Percentiles rank a stretch among this genome's conserved stretches.
Evolutionary conservation across 1,284 basidiomycete species (phyloP).

Genomic region (Chiua sp.): DNA sequence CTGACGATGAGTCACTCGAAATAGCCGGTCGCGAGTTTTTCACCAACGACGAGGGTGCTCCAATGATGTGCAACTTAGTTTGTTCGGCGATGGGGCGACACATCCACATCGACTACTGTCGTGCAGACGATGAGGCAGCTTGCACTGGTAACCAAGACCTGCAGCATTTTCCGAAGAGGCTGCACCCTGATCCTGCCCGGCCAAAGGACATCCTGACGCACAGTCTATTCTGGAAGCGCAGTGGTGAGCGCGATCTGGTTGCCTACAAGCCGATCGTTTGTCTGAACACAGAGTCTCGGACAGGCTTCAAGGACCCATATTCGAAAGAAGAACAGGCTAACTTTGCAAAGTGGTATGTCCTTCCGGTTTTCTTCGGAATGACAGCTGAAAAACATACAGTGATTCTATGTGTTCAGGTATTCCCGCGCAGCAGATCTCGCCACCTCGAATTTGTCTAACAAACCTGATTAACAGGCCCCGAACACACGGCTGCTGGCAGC

Average conservation of each 20-base stretch:
- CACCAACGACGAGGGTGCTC: constrained; percentile 61
- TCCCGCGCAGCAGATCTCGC: background rate
- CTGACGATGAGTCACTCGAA: constrained; percentile 51
- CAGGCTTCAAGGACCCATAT: constrained; percentile 56
- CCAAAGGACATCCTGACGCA: constrained; percentile 63
- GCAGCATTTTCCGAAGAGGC: constrained; percentile 49
- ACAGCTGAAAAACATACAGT: constrained; percentile 33
- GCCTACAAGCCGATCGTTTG: background rate
- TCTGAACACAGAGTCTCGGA: background rate
- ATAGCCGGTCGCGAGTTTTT: constrained; percentile 60
- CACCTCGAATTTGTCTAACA: background rate
- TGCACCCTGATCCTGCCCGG: constrained; percentile 50
- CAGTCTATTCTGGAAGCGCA: constrained; percentile 59
- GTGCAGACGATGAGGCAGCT: constrained; percentile 38
- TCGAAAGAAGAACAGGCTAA: constrained; percentile 56
- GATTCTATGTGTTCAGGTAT: constrained; percentile 54
- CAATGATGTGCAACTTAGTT: constrained; percentile 65
- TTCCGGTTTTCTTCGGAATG: background rate
- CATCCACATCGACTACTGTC: constrained; percentile 62
- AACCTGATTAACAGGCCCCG: constrained; percentile 39
- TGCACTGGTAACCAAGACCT: constrained; percentile 49
- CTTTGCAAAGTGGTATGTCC: constrained; percentile 57
- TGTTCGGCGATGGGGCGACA: constrained; percentile 61
- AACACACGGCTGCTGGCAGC: constrained; percentile 49
- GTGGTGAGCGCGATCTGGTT: constrained; percentile 40